phyloP scores from a whole-genome alignment of 2,329 filamentous ascomycete species.

The Diaporthe batatas region DNA sequence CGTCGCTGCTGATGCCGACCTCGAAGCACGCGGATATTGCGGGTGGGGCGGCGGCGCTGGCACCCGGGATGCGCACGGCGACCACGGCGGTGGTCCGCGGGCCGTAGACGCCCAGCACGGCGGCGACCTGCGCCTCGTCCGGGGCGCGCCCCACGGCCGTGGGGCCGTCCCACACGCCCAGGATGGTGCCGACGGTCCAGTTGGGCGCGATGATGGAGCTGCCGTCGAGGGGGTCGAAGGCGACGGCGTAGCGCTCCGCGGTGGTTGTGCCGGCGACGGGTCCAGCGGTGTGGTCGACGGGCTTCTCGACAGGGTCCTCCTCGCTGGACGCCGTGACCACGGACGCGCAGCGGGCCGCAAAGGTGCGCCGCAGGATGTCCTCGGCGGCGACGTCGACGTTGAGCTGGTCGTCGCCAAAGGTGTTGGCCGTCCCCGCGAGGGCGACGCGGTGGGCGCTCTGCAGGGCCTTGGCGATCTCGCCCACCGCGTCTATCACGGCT shows the following conservation, averaged over 20 bases:
- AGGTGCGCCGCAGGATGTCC: constrained; percentile 58
- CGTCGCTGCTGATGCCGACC: constrained; percentile 54
- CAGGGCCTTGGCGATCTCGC: constrained; percentile 59
- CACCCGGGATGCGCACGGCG: constrained; percentile 62
- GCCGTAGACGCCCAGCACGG: constrained; percentile 67
- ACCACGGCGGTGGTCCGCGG: constrained; percentile 69
- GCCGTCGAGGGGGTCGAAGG: constrained; percentile 75
- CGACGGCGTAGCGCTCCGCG: constrained; percentile 66
- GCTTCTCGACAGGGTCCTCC: constrained; percentile 68
- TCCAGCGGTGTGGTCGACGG: constrained; percentile 44
- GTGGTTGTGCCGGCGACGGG: background rate
- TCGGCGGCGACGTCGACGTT: constrained; percentile 70
- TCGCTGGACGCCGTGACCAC: constrained; percentile 69
- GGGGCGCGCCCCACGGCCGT: constrained; percentile 58
- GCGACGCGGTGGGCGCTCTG: constrained; percentile 60
- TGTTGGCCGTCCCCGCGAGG: constrained; percentile 64
- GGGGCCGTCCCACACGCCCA: constrained; percentile 69
- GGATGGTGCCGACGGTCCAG: constrained; percentile 71
- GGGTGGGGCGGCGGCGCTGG: constrained; percentile 35
- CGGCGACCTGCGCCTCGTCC: constrained; percentile 58
- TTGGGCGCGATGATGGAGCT: constrained; percentile 71
- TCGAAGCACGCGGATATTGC: constrained; percentile 64
- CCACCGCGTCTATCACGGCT: constrained; percentile 59
- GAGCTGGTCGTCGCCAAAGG: constrained; percentile 71
- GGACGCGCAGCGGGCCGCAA: constrained; percentile 57